A percentile compares a stretch with the other conserved stretches of the same genome.
phyloP scores from a whole-genome alignment of 1,284 basidiomycete species.

The Cystobasidium slooffiae region DNA sequence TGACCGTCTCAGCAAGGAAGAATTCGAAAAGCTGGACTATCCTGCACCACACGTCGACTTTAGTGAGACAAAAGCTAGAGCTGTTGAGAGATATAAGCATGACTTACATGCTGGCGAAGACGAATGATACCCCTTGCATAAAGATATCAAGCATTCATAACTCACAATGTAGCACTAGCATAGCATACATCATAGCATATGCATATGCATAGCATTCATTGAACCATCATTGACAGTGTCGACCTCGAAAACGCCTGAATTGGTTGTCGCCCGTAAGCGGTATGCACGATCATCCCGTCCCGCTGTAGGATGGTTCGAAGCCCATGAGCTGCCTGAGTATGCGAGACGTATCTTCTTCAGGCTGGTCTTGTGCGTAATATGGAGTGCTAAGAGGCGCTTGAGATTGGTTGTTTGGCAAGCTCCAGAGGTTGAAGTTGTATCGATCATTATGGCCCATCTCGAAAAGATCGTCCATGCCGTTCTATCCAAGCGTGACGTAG shows the following conservation, averaged over 20 bases:
- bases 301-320: slow-evolving; percentile 21
- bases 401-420: slow-evolving; percentile 10
- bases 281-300: neutral
- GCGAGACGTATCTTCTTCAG: slow-evolving; percentile 16
- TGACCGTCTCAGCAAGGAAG: slow-evolving; percentile 68
- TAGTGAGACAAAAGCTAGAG: slow-evolving; percentile 71
- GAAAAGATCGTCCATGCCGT: slow-evolving; percentile 19
- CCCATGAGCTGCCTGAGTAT: slow-evolving; percentile 31
- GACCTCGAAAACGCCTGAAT: too few relatives aligned
- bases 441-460: slow-evolving; percentile 29
- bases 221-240: neutral
- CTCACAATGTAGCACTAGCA: too few relatives aligned
- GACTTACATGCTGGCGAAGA: slow-evolving; percentile 48
- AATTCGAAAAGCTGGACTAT: slow-evolving; percentile 74
- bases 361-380: slow-evolving; percentile 6
- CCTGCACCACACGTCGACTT: slow-evolving; percentile 79
- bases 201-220: neutral
- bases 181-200: too few relatives aligned
- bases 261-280: neutral
- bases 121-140: neutral
- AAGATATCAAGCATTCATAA: too few relatives aligned
- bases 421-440: slow-evolving; percentile 33
- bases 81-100: slow-evolving; percentile 73
- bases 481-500: neutral
- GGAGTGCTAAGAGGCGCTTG: neutral